phyloP scores from a whole-genome alignment of 2,329 filamentous ascomycete genomes.

The Chaetothyriales sp. region DNA sequence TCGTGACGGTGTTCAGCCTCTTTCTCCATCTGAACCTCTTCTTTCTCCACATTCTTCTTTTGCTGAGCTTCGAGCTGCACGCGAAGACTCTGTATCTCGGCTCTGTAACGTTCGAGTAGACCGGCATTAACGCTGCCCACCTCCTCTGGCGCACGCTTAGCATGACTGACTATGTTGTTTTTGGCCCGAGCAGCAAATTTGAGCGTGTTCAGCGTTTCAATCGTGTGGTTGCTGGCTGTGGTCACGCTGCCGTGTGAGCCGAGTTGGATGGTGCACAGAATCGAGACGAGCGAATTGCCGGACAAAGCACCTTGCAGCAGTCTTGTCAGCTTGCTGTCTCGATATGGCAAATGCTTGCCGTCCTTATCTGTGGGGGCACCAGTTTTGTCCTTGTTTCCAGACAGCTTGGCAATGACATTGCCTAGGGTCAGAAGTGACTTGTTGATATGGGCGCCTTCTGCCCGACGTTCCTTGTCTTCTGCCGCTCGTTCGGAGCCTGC shows the following conservation, averaged over 20 bases:
- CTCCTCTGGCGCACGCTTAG: conserved; percentile 85
- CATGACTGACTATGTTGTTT: conserved; percentile 95
- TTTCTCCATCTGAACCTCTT: conserved; percentile 54
- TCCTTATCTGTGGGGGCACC: conserved; percentile 61
- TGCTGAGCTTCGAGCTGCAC: conserved; percentile 70
- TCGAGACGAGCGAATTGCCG: conserved; percentile 87
- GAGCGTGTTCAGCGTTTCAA: conserved; percentile 84
- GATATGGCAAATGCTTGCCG: conserved; percentile 83
- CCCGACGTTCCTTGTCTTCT: conserved; percentile 82
- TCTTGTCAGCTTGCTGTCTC: conserved; percentile 92
- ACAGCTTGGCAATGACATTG: conserved; percentile 87
- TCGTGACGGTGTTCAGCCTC: conserved; percentile 79
- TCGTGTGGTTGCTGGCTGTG: conserved; percentile 56
- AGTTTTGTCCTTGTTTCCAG: conserved; percentile 72
- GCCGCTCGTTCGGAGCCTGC: conserved; percentile 93
- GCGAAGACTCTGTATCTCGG: conserved; percentile 76
- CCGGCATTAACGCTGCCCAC: conserved; percentile 47
- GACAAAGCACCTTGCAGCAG: conserved; percentile 83
- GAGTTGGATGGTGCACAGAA: conserved; percentile 89
- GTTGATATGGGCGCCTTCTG: conserved; percentile 96
- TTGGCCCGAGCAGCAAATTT: conserved; percentile 95
- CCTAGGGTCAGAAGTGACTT: conserved; percentile 90
- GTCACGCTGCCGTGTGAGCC: conserved; percentile 60
- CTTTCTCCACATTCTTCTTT: conserved; percentile 48
- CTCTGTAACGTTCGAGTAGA: conserved; percentile 76